Base-by-base conservation (phyloP, 805 yeast species). In the Wickerhamiella australiensis region DNA sequence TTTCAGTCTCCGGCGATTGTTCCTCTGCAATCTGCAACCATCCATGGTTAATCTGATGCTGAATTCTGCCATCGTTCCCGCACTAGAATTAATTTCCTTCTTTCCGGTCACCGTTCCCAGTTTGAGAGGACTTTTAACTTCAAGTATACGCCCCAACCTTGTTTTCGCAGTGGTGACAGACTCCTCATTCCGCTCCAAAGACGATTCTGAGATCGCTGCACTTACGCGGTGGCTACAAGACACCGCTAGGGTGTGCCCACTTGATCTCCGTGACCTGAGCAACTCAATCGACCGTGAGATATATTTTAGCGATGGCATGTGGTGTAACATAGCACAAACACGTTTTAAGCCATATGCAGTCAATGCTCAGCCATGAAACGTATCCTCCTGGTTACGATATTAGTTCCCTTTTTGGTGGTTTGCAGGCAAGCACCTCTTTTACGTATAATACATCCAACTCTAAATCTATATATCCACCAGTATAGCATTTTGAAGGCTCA, bases 251-350 rank as follows among this genome's bases (percentile, higher is more conserved):
- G 17, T n/a, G 25, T 46, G 18, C 37, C 49, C 49, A 9, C 13
- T 37, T 13, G 49, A 46, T 18, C 15, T 46, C 15, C 35, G 49
- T 8, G 49, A 46, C 27, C 13, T 37, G 13, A 37, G 37, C 27
- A 9, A 18, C 11, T 13, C 42, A 3, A 36, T 46, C 26, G 43
- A 46, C 18, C 42, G 43, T 13, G 49, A 46, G 18, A 17, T 46
- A 13, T 22, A 31, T 13, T 46, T 46, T 26, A 29, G 49, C 18
- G 43, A 46, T 17, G 49, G 49, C 3, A 26, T 46, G 43, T 46
- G 49, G 49, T 15, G 42, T 12, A 46, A 36, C 25, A 37, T 46
- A 31, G 26, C 20, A n/a, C 49, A 46, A 26, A 46, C 49, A 13
- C 43, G 35, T 6, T 46, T 27, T 12, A 26, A 23, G 3, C 33